A percentile compares a stretch with the other conserved stretches of the same genome.
Conservation (phyloP, 495 filamentous ascomycete genomes). For the Aspergillus cavernicola region DNA sequence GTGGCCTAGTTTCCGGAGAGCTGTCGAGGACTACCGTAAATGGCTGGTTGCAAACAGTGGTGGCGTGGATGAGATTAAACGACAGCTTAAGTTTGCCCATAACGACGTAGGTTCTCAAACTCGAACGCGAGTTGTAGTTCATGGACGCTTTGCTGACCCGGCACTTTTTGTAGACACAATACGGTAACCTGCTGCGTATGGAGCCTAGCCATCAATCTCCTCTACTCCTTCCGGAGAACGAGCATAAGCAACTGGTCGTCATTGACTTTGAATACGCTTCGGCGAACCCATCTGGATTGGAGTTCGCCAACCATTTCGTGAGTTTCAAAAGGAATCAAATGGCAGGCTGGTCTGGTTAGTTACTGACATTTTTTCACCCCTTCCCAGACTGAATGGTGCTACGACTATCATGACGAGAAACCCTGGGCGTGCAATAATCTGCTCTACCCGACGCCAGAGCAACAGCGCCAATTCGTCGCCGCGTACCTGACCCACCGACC, state of each 20-base stretch:
- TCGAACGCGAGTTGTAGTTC: neutral
- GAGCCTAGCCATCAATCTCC: conserved; percentile 81
- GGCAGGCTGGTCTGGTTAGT: neutral
- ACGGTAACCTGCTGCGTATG: conserved; percentile 94
- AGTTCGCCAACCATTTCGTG: conserved; percentile 98
- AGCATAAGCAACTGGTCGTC: conserved; percentile 91
- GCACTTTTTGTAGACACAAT: conserved; percentile 76
- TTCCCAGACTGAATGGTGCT: conserved; percentile 81
- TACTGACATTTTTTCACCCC: neutral
- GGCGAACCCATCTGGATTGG: conserved; percentile 79
- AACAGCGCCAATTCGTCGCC: conserved; percentile 79
- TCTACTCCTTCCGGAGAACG: conserved; percentile 79
- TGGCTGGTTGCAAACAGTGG: conserved; percentile 73
- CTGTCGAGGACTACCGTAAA: conserved; percentile 72
- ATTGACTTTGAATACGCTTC: conserved; percentile 99
- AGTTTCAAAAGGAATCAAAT: conserved; percentile 20
- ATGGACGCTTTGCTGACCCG: conserved; percentile 13
- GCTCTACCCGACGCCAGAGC: conserved; percentile 70
- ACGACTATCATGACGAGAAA: conserved; percentile 81
- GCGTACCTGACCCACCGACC: conserved; percentile 82
- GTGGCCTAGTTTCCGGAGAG: conserved; percentile 73
- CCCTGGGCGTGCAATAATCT: conserved; percentile 65
- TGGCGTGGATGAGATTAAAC: conserved; percentile 59
- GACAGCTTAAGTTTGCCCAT: conserved; percentile 86
- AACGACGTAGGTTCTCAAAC: conserved; percentile 73